A percentile compares a stretch with the other conserved stretches of the same genome.
These are phyloP conservation scores for Cutaneotrichosporon sp. DNA, from an alignment of 1,284 basidiomycete species.

Conservation along the genomic window DNA sequence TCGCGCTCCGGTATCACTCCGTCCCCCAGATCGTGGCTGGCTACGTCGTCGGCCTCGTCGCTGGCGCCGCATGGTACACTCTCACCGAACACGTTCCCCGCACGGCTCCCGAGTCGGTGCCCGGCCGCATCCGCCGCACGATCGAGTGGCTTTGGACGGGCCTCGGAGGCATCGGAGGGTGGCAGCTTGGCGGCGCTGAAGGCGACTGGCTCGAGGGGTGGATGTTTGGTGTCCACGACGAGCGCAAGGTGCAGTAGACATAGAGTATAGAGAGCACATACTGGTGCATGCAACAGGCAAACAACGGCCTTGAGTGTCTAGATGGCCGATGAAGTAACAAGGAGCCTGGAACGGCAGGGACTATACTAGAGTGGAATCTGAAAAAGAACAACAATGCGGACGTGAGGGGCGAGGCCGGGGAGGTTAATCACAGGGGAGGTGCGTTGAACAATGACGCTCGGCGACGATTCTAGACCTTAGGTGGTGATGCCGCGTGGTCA, in stretches of 20 bases:
- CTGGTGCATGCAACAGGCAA: constrained; percentile 11
- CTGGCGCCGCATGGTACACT: constrained; percentile 36
- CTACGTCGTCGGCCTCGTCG: constrained; percentile 36
- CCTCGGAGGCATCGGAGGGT: constrained; percentile 45
- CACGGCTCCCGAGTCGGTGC: constrained; percentile 24
- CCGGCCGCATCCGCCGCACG: constrained; percentile 26
- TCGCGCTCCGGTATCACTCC: constrained; percentile 49
- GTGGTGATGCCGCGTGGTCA: not conserved
- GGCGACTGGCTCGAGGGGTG: constrained; percentile 49
- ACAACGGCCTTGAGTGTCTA: constrained; percentile 1
- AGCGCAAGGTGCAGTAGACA: constrained; percentile 14
- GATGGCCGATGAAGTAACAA: not conserved
- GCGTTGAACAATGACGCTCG: not conserved
- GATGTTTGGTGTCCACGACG: constrained; percentile 21
- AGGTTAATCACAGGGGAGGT: not conserved
- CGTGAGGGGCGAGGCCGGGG: not conserved
- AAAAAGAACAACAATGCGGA: constrained; percentile 1
- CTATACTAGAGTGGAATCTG: not conserved
- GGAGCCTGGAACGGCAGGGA: not conserved
- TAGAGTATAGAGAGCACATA: constrained; percentile 2
- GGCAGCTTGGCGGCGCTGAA: constrained; percentile 36
- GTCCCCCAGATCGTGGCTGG: constrained; percentile 43
- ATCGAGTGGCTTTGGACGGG: constrained; percentile 40
- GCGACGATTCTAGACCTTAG: not conserved
- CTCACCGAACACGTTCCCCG: constrained; percentile 43